A percentile compares a stretch with the other conserved stretches of the same genome.
These are phyloP conservation scores for Nitzschia inconspicua DNA, from an alignment of 108 stramenopile genomes.

Conservation along the genomic window DNA sequence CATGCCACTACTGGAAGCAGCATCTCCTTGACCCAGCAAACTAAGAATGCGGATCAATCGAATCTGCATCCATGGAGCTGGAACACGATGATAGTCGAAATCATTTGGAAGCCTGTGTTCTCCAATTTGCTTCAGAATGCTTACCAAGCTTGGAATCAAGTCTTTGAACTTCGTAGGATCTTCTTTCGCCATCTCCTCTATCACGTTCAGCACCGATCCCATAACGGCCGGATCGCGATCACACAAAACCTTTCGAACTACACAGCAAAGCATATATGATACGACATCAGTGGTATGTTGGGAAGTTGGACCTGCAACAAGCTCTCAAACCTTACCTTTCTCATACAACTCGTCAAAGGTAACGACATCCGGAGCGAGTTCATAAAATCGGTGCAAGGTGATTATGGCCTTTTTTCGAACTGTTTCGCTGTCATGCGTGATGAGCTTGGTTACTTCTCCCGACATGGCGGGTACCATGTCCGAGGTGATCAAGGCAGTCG, in stretches of 20 bases:
- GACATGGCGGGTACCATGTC: conserved; percentile 93
- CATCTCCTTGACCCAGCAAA: conserved; percentile 86
- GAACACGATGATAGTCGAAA: conserved; percentile 98
- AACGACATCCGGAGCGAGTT: conserved; percentile 80
- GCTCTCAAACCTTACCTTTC: conserved; percentile 60
- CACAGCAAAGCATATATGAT: too few relatives aligned
- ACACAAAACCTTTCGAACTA: conserved; percentile 88
- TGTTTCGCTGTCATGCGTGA: conserved; percentile 68
- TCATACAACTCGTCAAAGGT: conserved; percentile 76
- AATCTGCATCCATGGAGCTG: conserved; percentile 99
- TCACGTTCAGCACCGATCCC: conserved; percentile 90
- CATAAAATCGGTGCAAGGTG: conserved; percentile 88
- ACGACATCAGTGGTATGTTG: too few relatives aligned
- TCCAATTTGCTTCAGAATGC: conserved; percentile 95
- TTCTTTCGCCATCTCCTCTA: conserved; percentile 71
- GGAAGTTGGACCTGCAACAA: conserved; percentile 30
- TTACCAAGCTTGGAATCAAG: conserved; percentile 89
- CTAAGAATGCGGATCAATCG: conserved; percentile 91
- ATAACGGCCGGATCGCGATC: conserved; percentile 97
- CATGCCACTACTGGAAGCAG: conserved; percentile 81
- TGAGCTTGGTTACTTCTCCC: conserved; percentile 64
- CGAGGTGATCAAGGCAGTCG: conserved; percentile 76
- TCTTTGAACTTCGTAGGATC: conserved; percentile 86
- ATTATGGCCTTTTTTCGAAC: conserved; percentile 96
- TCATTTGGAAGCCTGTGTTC: conserved; percentile 97